A percentile compares a stretch with the other conserved stretches of the same genome.
Evolutionary conservation across 2,329 filamentous ascomycete species (phyloP).

Genomic region (Aspergillus phoenicis): DNA sequence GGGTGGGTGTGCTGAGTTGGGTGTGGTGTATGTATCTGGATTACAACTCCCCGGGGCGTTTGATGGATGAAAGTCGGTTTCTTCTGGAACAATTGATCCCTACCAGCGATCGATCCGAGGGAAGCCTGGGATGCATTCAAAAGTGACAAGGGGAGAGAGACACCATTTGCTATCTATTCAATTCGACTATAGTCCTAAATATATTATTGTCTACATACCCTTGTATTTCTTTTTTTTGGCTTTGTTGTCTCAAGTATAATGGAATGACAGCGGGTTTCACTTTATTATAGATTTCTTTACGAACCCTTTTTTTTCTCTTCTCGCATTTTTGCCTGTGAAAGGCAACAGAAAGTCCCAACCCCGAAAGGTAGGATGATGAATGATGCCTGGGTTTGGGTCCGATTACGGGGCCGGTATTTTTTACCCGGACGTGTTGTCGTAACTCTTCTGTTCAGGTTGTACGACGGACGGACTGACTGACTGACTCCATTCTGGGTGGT

Average conservation of each 20-base stretch:
- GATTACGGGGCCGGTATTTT: neutral
- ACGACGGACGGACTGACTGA: neutral
- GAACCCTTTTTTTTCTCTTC: neutral
- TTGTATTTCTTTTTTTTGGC: neutral
- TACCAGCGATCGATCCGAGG: slow-evolving; percentile 16
- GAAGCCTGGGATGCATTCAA: neutral
- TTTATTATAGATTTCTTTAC: neutral
- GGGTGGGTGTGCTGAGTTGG: neutral
- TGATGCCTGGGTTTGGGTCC: neutral
- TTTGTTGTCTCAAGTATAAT: neutral
- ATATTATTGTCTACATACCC: neutral
- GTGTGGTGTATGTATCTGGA: neutral
- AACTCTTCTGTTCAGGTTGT: neutral
- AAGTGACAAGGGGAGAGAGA: neutral
- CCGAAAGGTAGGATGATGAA: neutral
- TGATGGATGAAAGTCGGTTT: slow-evolving; percentile 9
- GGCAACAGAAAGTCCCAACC: neutral
- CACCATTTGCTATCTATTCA: no score
- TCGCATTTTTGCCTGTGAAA: neutral
- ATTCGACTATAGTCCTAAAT: neutral
- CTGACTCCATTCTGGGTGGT: neutral
- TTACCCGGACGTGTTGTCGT: slow-evolving; percentile 1
- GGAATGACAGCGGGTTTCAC: neutral
- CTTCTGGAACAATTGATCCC: slow-evolving; percentile 18
- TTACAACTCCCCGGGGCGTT: neutral